Percentiles rank a stretch among this genome's conserved stretches.
Evolutionary conservation across 2,329 filamentous ascomycete species (phyloP).

Genomic region (Sporothrix protearum): DNA sequence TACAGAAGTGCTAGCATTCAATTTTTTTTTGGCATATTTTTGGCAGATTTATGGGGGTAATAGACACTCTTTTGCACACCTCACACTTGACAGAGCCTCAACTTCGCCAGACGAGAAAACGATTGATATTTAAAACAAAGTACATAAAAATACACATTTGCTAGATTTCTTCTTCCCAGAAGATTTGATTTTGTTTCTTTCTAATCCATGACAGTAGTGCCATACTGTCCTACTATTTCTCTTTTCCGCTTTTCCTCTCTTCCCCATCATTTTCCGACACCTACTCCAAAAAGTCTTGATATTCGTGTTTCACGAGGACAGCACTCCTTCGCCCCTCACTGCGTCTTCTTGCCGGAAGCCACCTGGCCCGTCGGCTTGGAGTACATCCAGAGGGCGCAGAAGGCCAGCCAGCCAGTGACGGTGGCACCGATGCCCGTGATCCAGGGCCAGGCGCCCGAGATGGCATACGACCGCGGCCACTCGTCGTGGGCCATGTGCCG

Average conservation of each 20-base stretch:
- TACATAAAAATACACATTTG: background rate
- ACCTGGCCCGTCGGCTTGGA: constrained; percentile 46
- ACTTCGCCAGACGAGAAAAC: background rate
- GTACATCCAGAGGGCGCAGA: constrained; percentile 85
- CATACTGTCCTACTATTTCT: background rate
- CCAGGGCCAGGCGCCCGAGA: constrained; percentile 92
- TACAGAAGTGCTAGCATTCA: too few species aligned
- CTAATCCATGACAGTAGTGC: background rate
- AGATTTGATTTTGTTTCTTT: background rate
- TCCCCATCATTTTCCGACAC: background rate
- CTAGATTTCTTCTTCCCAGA: constrained; percentile 4
- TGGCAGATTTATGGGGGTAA: background rate
- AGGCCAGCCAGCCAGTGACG: constrained; percentile 76
- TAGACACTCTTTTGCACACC: background rate
- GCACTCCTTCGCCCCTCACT: constrained; percentile 37
- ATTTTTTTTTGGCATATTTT: background rate
- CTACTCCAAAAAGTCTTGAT: too few species aligned
- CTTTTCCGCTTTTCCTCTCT: background rate
- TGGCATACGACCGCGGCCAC: constrained; percentile 86
- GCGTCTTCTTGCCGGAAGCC: constrained; percentile 45
- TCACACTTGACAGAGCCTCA: background rate
- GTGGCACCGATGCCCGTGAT: constrained; percentile 84
- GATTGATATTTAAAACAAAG: background rate
- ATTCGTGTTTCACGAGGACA: too few species aligned
- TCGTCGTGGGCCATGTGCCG: constrained; percentile 97